Evolutionary conservation across 495 filamentous ascomycete genomes (phyloP), one percentile per base, ranked within the genome.

Genomic region (Tuber borchii): DNA sequence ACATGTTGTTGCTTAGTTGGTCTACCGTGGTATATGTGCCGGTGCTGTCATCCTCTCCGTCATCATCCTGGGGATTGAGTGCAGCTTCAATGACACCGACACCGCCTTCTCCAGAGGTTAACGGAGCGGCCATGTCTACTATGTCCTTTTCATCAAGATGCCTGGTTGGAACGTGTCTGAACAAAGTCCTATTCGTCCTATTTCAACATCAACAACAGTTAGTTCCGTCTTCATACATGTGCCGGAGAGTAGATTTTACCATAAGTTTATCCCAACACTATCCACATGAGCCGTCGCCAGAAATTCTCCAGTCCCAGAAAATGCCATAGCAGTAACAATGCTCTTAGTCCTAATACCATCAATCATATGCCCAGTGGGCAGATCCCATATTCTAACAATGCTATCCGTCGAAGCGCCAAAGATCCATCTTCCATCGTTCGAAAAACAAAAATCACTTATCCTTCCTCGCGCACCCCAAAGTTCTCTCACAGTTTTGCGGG

Each of bases 281-380:
- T 92, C 94, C 65, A 92, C 90, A 78, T 93, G 91, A 4, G 95
- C 90, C 19, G 93, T 96, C 43, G 95, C 95, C 7, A 99, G 87
- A 78, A 92, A 99, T 80, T 99, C 95, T 0, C 94, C 94, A 1
- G 93, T 97, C 2, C 87, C 87, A 0, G 95, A 95, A 86, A 97
- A 96, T 20, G 94, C 90, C 39, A 99, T 86, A 7, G 93, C 89
- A 4, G 90, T 94, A 82, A 93, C 95, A 39, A 90, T 89, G 65
- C 86, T 91, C 40, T 89, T 88, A 9, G 94, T 87, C 70, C 89
- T 88, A 83, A 98, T 91, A 7, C 92, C 91, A 83, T 98, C 95
- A 80, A 98, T 94, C 19, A 98, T 87, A 85, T 98, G 95, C 6
- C 93, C 93, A 0, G 95, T 98, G 17, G 95, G 94, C 40, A 99